Evolutionary conservation across 2,329 filamentous ascomycete genomes (phyloP).

Genomic region (Alternaria sp.): DNA sequence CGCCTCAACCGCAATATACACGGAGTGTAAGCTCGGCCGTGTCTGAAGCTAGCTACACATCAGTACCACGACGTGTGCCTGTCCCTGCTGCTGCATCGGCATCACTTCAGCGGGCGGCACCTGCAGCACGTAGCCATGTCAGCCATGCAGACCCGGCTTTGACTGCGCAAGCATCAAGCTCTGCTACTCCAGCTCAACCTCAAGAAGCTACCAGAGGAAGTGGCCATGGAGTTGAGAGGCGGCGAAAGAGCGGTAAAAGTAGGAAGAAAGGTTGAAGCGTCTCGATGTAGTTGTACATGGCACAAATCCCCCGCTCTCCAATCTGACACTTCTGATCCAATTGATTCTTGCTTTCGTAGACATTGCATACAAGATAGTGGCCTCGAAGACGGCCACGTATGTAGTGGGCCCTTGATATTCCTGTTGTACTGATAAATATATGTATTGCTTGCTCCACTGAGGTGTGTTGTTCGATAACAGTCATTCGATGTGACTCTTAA

Average conservation of each 20-base stretch:
- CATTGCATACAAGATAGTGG: constrained; percentile 6
- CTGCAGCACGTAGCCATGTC: constrained; percentile 17
- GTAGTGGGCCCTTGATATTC: constrained; percentile 8
- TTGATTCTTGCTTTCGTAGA: neutral
- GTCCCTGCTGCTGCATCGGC: constrained; percentile 23
- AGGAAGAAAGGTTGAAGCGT: constrained; percentile 23
- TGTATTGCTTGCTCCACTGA: constrained; percentile 13
- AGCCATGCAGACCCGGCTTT: constrained; percentile 33
- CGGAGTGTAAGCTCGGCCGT: constrained; percentile 33
- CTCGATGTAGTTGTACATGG: neutral
- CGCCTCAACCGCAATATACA: constrained; percentile 36
- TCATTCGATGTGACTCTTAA: constrained; percentile 8
- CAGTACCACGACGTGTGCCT: constrained; percentile 47
- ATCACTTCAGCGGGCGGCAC: constrained; percentile 18
- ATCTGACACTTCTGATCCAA: constrained; percentile 1
- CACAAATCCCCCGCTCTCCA: neutral
- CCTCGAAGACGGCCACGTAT: constrained; percentile 9
- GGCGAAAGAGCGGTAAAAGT: constrained; percentile 30
- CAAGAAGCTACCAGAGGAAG: constrained; percentile 22
- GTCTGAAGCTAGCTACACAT: constrained; percentile 32
- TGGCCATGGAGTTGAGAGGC: constrained; percentile 33
- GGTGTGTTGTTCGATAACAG: constrained; percentile 13
- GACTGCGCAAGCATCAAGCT: constrained; percentile 12
- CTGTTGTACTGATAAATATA: constrained; percentile 8
- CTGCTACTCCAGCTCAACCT: constrained; percentile 12